These are phyloP conservation scores for Barnettozyma sp. DNA, from an alignment of 805 yeast genomes.

Conservation along the genomic window DNA sequence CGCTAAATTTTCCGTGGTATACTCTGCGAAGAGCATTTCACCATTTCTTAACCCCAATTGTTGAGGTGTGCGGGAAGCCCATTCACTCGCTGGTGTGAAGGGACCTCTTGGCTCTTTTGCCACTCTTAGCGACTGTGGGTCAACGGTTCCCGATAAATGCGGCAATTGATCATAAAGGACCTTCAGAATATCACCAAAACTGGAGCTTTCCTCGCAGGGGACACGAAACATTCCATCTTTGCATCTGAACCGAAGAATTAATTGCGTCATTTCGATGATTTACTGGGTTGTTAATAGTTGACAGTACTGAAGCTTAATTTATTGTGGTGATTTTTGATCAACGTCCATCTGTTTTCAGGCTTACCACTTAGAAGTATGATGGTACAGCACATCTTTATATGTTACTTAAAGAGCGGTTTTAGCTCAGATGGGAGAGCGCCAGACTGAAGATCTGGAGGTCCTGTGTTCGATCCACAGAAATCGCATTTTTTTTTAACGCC, in stretches of 20 bases:
- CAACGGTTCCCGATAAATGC: too few relatives aligned
- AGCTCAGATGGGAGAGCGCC: conserved; percentile 31
- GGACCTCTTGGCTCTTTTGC: conserved; percentile 21
- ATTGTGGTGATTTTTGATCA: too few relatives aligned
- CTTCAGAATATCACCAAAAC: conserved; percentile 40
- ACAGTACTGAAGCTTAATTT: too few relatives aligned
- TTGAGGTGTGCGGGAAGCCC: conserved; percentile 27
- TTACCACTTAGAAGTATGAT: too few relatives aligned
- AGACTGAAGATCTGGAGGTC: conserved; percentile 60
- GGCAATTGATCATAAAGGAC: conserved; percentile 27
- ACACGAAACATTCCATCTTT: conserved; percentile 80
- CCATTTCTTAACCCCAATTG: conserved; percentile 42
- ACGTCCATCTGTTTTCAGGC: too few relatives aligned
- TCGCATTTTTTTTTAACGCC: conserved; percentile 31
- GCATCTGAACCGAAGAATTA: conserved; percentile 61
- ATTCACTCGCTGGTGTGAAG: conserved; percentile 21
- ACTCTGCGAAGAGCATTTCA: conserved; percentile 37
- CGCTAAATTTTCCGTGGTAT: conserved; percentile 10
- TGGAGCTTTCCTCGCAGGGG: conserved; percentile 37
- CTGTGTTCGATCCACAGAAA: conserved; percentile 77
- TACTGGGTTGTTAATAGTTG: too few relatives aligned
- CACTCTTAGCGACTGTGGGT: conserved; percentile 23
- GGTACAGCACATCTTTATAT: too few relatives aligned
- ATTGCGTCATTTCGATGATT: conserved; percentile 1
- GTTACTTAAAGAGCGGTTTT: too few relatives aligned